A percentile compares a stretch with the other conserved stretches of the same genome.
Evolutionary conservation across 306 rosid genomes (phyloP).

Genomic region (Morella rubra): DNA sequence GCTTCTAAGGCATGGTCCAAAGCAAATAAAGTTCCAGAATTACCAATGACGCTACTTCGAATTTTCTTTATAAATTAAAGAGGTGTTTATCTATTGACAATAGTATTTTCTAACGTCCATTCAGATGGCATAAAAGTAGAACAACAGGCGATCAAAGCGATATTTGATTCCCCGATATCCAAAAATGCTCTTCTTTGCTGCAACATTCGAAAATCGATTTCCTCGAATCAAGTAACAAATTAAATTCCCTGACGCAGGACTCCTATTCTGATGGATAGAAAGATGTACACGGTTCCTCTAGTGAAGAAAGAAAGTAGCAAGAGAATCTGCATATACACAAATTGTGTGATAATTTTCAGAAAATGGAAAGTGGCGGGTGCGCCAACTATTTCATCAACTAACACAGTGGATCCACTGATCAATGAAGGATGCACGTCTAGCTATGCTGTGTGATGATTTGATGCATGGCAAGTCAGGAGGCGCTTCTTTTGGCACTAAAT

Average conservation of each 20-base stretch:
- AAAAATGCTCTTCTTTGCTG: not conserved
- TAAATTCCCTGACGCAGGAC: not conserved
- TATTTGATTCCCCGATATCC: too few relatives aligned
- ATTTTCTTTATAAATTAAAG: too few relatives aligned
- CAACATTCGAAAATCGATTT: not conserved
- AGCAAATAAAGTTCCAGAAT: too few relatives aligned
- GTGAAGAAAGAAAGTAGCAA: slow-evolving; percentile 7
- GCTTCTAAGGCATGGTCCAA: too few relatives aligned
- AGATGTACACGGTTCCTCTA: not conserved
- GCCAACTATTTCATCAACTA: too few relatives aligned
- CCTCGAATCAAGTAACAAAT: not conserved
- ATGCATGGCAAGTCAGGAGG: not conserved
- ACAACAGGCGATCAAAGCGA: too few relatives aligned
- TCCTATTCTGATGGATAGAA: not conserved
- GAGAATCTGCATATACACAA: not conserved
- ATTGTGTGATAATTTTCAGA: not conserved
- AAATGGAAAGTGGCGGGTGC: not conserved
- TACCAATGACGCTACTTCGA: too few relatives aligned
- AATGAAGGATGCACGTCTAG: too few relatives aligned
- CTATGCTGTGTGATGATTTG: not conserved
- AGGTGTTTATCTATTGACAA: too few relatives aligned
- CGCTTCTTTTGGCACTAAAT: not conserved
- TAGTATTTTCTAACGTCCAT: too few relatives aligned
- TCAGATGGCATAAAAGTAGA: too few relatives aligned
- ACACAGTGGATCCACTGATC: too few relatives aligned